These are phyloP conservation scores for Medicago ruthenica DNA, from an alignment of 306 rosid genomes.

Conservation along the genomic window DNA sequence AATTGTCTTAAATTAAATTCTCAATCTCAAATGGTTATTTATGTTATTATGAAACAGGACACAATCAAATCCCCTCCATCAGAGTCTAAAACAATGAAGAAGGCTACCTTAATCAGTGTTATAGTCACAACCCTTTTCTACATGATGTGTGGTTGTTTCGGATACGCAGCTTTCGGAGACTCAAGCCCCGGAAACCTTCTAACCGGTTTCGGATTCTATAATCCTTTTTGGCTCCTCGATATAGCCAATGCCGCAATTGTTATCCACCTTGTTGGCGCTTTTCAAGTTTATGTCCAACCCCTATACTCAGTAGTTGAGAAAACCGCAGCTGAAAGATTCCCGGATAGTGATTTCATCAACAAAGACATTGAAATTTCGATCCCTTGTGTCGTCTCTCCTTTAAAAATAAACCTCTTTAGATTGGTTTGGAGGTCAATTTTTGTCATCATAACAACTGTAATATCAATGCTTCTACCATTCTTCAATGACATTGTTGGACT, in stretches of 20 bases:
- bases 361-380: constrained; percentile 34
- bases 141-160: constrained; percentile 52
- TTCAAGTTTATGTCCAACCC: constrained; percentile 56
- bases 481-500: constrained; percentile 55
- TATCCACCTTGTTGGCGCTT: constrained; percentile 56
- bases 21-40: no score
- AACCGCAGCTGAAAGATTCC: constrained; percentile 19
- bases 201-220: constrained; percentile 52
- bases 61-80: constrained; percentile 52
- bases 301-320: constrained; percentile 46
- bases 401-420: constrained; percentile 46
- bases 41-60: no score
- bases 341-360: constrained; percentile 35
- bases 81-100: constrained; percentile 51
- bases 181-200: constrained; percentile 52
- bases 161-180: constrained; percentile 58
- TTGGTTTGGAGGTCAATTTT: constrained; percentile 54
- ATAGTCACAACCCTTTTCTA: constrained; percentile 48
- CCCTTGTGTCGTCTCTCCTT: neutral
- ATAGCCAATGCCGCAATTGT: constrained; percentile 55
- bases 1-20: no score
- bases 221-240: constrained; percentile 56
- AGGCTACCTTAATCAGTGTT: constrained; percentile 41
- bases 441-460: constrained; percentile 39
- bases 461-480: constrained; percentile 56